Base-by-base conservation (phyloP, 2,329 filamentous ascomycete species). In the Aspergillus fumigatiaffinis region DNA sequence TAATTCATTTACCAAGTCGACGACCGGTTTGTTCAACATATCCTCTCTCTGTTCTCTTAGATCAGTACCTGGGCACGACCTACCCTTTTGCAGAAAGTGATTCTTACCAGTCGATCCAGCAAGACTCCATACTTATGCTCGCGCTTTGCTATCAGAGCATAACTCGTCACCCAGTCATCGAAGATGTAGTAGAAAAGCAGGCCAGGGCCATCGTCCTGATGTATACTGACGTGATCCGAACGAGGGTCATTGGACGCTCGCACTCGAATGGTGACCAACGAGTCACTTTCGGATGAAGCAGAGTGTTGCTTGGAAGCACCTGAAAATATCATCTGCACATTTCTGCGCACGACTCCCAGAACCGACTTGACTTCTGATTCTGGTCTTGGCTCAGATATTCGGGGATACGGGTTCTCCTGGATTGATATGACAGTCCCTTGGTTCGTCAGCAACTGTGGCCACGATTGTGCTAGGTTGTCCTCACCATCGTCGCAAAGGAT, bases 371-470 rank as follows among this genome's bases (percentile, higher is more conserved):
- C 61, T 14, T 73, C 64, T 4, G 68, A 55, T 28, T 67, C 61
- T 2, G 52, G 57, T 14, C 20, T 38, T 50, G 71, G 56, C 75
- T 66, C 25, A 66, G 64, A 71, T 79, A 49, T 79, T 76, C 78
- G 52, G 78, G 78, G 61, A 77, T 79, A 67, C 73, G 81, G 80
- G 52, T 79, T 76, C 67, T 91, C 88, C 56, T 89, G 84, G 44
- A 91, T 84, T 0, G 87, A 87, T 53, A 91, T 81, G 41, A 91
- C 82, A 0, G 88, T 91, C 61, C 84, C 85, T 84, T 53, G 5
- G 38, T 52, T 48, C 35, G 53, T 63, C 12, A 66, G 57, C n/a
- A 52, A 23, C 14, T 5, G 2, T 55, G 20, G 3, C 25, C 20
- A 9, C 14, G 7, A 38, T 38, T 47, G 4, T 23, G 44, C 10